Conservation (phyloP, 805 yeast genomes). For the Lipomyces lipofer region DNA sequence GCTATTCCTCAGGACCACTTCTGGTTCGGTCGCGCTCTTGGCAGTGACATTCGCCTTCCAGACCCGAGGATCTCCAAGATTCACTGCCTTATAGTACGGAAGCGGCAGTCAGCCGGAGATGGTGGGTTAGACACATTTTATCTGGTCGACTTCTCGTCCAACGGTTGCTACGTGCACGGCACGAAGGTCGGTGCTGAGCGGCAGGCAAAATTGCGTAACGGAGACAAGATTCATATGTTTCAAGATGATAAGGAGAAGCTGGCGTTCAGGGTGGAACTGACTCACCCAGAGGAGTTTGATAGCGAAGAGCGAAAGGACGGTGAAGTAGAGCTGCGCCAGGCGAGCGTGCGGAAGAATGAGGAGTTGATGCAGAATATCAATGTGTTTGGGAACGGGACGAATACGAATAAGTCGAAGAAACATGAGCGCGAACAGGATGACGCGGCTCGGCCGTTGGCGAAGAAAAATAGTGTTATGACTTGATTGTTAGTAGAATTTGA, state of each 20-base stretch:
- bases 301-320: slow-evolving; percentile 8
- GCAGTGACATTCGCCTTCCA: slow-evolving; percentile 53
- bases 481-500: background rate
- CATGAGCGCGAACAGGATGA: background rate
- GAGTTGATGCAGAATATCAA: too few relatives aligned
- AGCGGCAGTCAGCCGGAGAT: background rate
- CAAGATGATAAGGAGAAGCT: slow-evolving; percentile 10
- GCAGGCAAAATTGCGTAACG: slow-evolving; percentile 29
- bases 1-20: slow-evolving; percentile 66
- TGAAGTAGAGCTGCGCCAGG: background rate
- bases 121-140: slow-evolving; percentile 47
- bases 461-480: background rate
- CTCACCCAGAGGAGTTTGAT: slow-evolving; percentile 10
- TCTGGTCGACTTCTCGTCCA: slow-evolving; percentile 77
- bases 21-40: slow-evolving; percentile 67
- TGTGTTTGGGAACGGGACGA: too few relatives aligned
- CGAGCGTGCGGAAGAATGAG: slow-evolving; percentile 7
- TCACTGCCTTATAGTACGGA: slow-evolving; percentile 72
- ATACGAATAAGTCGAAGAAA: background rate
- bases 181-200: slow-evolving; percentile 44
- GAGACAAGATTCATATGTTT: slow-evolving; percentile 21
- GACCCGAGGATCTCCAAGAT: slow-evolving; percentile 81
- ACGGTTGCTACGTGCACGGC: slow-evolving; percentile 62
- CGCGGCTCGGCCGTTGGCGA: background rate
- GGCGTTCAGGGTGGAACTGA: slow-evolving; percentile 12